phyloP scores from a whole-genome alignment of 192 early-diverging fungal species.

The Entomortierella lignicola region DNA sequence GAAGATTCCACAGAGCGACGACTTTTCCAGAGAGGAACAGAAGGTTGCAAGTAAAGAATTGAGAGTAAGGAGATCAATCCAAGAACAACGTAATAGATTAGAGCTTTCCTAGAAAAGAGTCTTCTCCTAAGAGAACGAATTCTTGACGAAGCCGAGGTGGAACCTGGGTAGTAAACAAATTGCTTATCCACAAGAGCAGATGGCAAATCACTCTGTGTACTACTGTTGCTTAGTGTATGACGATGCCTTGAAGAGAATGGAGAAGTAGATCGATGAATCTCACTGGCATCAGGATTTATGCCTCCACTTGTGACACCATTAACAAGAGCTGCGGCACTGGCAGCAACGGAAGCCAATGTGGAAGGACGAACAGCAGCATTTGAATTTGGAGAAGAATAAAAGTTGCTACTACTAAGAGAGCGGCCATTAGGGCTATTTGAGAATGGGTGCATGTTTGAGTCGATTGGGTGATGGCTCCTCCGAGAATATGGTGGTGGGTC shows the following conservation, averaged over 20 bases:
- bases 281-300: neutral
- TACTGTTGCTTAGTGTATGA: conserved; percentile 38
- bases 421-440: conserved; percentile 26
- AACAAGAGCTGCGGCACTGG: conserved; percentile 27
- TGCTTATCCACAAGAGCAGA: conserved; percentile 53
- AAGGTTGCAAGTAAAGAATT: conserved; percentile 34
- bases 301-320: conserved; percentile 23
- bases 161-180: conserved; percentile 36
- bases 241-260: conserved; percentile 24
- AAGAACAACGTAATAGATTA: conserved; percentile 17
- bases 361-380: conserved; percentile 38
- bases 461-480: conserved; percentile 32
- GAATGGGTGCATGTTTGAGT: conserved; percentile 6
- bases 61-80: conserved; percentile 37
- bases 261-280: neutral
- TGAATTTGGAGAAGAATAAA: conserved; percentile 37
- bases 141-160: conserved; percentile 25
- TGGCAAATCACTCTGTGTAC: conserved; percentile 40
- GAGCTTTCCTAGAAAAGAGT: conserved; percentile 15
- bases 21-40: conserved; percentile 16
- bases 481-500: conserved; percentile 52
- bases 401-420: conserved; percentile 49
- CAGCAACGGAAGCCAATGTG: conserved; percentile 34
- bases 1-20: conserved; percentile 3
- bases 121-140: conserved; percentile 37